Base-by-base conservation (phyloP, 2,329 filamentous ascomycete genomes). In the Ophiostoma ips region DNA sequence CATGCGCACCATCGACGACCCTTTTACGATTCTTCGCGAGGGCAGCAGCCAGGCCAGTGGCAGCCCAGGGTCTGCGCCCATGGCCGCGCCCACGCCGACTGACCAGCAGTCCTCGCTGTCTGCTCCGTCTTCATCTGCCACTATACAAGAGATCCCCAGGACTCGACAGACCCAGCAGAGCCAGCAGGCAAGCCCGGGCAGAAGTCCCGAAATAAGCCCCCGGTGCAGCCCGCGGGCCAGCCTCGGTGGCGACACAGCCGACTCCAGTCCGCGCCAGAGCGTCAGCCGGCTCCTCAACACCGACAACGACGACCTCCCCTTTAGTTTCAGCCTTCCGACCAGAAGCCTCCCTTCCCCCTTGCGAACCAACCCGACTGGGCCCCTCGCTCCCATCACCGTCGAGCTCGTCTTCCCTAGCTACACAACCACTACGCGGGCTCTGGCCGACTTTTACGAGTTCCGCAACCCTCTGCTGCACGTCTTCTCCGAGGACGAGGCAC, bases 401-500 rank as follows among this genome's bases (percentile, higher is more conserved):
- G 53, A 51, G 19, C 55, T 61, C 3, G 51, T 30, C 37, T 58
- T 50, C 55, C 59, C 40, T 47, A 47, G 52, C 24, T 56, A 56
- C n/a, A 21, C 54, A 11, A 54, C 52, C 0, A 58, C 57, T 0
- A 46, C 19, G 40, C 49, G 48, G 2, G 59, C 58, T 7, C 38
- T 62, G 3, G 48, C 58, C 16, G 55, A 52, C 12, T 64, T 63
- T 53, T 64, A 57, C 54, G 52, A 47, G 19, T 57, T 52, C 19
- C 58, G 54, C 16, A 58, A 57, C 5, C 55, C 56, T 30, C 53
- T 64, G 0, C 62, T 63, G 21, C 59, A 62, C 19, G 57, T 62
- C 38, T 64, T 62, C 19, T 57, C 61, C 0, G 48, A 49, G 15
- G 48, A 56, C 2, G 58, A 64, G 41, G 50, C 57, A 7, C 33